phyloP scores from a whole-genome alignment of 306 rosid genomes.

The Rosa chinensis region DNA sequence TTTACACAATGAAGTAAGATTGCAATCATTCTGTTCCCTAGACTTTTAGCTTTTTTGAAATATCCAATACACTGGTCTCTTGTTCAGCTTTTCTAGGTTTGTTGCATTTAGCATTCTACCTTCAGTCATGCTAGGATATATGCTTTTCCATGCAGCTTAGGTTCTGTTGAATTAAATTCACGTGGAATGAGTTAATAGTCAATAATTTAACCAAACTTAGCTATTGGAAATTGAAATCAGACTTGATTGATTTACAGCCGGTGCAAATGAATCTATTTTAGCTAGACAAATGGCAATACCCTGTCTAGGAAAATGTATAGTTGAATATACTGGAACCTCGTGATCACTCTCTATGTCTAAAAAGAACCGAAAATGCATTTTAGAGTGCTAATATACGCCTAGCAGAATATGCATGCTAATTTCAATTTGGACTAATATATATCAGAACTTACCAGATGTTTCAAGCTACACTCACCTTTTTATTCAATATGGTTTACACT shows the following conservation, averaged over 20 bases:
- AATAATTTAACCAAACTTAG: neutral
- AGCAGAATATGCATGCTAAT: neutral
- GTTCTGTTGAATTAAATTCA: neutral
- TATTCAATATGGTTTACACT: neutral
- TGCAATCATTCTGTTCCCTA: neutral
- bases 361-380: neutral
- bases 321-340: neutral
- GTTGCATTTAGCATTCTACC: neutral
- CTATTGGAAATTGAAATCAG: neutral
- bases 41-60: neutral
- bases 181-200: neutral
- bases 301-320: neutral
- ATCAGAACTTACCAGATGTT: neutral
- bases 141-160: neutral
- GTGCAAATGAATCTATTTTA: neutral
- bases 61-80: neutral
- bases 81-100: neutral
- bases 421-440: neutral
- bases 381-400: neutral
- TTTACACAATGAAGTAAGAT: conserved; percentile 65
- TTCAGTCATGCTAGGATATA: neutral
- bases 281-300: neutral
- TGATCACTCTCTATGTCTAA: neutral
- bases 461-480: neutral
- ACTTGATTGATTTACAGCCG: neutral